Evolutionary conservation across 371 early-diverging fungal species (phyloP), one percentile per base, ranked within the genome.

Genomic region (Mucor piriformis): DNA sequence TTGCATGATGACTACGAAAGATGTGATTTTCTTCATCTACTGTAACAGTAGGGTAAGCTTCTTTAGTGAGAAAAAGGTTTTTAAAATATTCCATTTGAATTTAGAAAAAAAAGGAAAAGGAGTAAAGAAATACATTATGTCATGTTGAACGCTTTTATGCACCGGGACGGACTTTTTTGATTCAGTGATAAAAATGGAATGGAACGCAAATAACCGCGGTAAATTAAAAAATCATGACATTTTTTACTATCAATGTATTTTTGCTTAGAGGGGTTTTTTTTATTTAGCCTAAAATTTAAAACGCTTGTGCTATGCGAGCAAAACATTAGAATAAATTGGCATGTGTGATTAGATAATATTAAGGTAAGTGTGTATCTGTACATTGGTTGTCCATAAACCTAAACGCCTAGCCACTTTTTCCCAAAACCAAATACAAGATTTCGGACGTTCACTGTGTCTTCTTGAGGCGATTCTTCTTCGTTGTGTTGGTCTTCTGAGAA

Each of bases 21-120:
- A 85, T 74, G 42, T 82, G 75, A 0, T 83, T 60, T 21, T 76
- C 70, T 38, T 69, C 60, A 50, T 79, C 75, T 18, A 76, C 63
- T 52, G 70, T 54, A 12, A 81, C 64, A 3, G 81, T 76, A 16
- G 77, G 77, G 20, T 69, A 71, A 11, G 68, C 56, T n/a, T 59
- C 50, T 8, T 67, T 65, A 29, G 50, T 33, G 15, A 74, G 48
- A 27, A 72, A 76, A 25, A 76, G 16, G 40, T 53, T 40, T 27
- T 50, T 33, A 7, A 50, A 15, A 24, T 25, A 21, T 7, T 25
- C n/a, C 24, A 25, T 42, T 10, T 43, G 18, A n/a, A 13, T 23
- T 40, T 32, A 1, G 3, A 6, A 15, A 38, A n/a, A 16, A 38
- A 38, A 38, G 38, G 18, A 42, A 38, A 38, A 18, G 18, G 8